These are phyloP conservation scores for Cercospora janseana DNA, from an alignment of 2,329 filamentous ascomycete species.

Conservation along the genomic window DNA sequence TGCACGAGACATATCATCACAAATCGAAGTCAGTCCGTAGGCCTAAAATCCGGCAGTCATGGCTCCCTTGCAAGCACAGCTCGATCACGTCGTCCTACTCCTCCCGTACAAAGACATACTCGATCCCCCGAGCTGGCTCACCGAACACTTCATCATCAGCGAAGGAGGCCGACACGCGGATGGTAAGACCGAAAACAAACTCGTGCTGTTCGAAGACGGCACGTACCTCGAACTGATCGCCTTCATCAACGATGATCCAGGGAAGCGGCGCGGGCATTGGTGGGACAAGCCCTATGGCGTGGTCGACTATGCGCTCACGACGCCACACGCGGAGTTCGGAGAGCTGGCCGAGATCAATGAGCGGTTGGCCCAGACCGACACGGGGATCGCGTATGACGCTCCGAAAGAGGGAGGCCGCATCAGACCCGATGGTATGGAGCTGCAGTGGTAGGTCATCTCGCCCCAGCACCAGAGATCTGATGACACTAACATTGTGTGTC, in stretches of 20 bases:
- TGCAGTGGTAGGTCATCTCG: constrained; percentile 52
- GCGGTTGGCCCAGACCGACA: constrained; percentile 23
- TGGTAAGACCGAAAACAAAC: constrained; percentile 59
- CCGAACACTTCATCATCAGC: constrained; percentile 56
- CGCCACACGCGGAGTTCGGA: constrained; percentile 18
- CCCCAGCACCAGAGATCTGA: background rate
- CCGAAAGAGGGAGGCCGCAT: constrained; percentile 55
- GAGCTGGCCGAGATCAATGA: constrained; percentile 27
- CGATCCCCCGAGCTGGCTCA: constrained; percentile 52
- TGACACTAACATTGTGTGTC: background rate
- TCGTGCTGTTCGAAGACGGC: constrained; percentile 63
- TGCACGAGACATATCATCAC: too few relatives aligned
- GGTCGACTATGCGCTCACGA: constrained; percentile 62
- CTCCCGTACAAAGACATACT: constrained; percentile 53
- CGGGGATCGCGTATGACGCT: constrained; percentile 48
- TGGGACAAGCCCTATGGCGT: constrained; percentile 55
- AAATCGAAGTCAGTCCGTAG: too few relatives aligned
- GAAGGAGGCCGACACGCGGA: constrained; percentile 63
- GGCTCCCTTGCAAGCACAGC: constrained; percentile 26
- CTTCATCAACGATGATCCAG: constrained; percentile 52
- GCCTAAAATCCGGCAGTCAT: too few relatives aligned
- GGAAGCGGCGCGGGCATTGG: constrained; percentile 51
- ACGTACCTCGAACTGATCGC: constrained; percentile 66
- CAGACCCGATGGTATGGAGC: constrained; percentile 54
- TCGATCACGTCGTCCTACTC: constrained; percentile 67